These are phyloP conservation scores for Rhinocladiella similis DNA, from an alignment of 2,329 filamentous ascomycete genomes.

Conservation along the genomic window DNA sequence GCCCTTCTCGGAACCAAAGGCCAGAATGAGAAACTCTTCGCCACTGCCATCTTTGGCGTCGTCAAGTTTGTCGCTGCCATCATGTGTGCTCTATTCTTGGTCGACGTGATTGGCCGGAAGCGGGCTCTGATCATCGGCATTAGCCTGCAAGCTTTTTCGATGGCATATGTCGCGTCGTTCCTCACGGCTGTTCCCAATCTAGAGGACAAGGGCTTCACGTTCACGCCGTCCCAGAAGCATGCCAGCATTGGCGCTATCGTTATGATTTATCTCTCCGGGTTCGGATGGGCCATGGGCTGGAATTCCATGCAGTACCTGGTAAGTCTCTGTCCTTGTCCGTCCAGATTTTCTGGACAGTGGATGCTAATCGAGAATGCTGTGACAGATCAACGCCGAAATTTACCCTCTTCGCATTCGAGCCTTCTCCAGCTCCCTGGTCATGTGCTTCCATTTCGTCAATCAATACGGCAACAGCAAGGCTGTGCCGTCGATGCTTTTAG, in stretches of 20 bases:
- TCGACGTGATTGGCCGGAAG: slow-evolving; percentile 77
- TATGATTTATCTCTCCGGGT: slow-evolving; percentile 46
- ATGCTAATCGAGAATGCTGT: not conserved
- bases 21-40: slow-evolving; percentile 56
- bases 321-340: slow-evolving; percentile 3
- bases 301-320: slow-evolving; percentile 46
- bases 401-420: slow-evolving; percentile 46
- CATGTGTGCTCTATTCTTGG: slow-evolving; percentile 72
- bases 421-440: slow-evolving; percentile 43
- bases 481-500: slow-evolving; percentile 52
- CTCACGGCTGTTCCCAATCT: slow-evolving; percentile 39
- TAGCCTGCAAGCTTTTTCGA: slow-evolving; percentile 48
- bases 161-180: slow-evolving; percentile 57
- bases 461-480: slow-evolving; percentile 35
- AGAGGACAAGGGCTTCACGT: slow-evolving; percentile 21
- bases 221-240: slow-evolving; percentile 27
- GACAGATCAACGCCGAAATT: slow-evolving; percentile 44
- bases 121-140: slow-evolving; percentile 52
- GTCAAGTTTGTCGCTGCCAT: slow-evolving; percentile 69
- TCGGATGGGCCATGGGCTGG: slow-evolving; percentile 51
- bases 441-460: slow-evolving; percentile 46
- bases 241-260: slow-evolving; percentile 44
- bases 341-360: not conserved
- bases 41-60: slow-evolving; percentile 67
- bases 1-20: slow-evolving; percentile 69